Percentiles rank a stretch among this genome's conserved stretches.
Conservation (phyloP, 306 rosid species). For the Lathyrus aphaca region DNA sequence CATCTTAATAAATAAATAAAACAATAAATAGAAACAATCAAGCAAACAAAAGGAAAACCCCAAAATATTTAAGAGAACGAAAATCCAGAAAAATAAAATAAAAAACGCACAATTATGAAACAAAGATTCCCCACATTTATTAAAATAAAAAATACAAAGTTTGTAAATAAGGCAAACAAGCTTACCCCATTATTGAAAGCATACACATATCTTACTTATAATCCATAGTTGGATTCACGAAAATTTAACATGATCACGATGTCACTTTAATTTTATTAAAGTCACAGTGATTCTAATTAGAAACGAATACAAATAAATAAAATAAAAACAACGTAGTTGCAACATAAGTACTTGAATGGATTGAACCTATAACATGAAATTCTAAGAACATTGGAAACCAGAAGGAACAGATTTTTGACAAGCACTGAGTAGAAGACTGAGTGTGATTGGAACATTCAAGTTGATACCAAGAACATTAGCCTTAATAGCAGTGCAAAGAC, state of each 20-base stretch:
- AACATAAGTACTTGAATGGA: too few species aligned
- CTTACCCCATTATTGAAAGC: slow-evolving; percentile 31
- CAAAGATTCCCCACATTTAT: background rate
- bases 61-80: too few species aligned
- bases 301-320: too few species aligned
- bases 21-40: too few species aligned
- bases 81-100: too few species aligned
- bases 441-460: slow-evolving; percentile 63
- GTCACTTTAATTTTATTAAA: too few species aligned
- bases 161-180: slow-evolving; percentile 22
- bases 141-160: background rate
- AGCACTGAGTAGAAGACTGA: slow-evolving; percentile 63
- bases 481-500: slow-evolving; percentile 84
- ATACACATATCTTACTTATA: background rate
- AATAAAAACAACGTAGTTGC: too few species aligned
- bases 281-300: too few species aligned
- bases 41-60: too few species aligned
- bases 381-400: slow-evolving; percentile 64
- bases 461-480: slow-evolving; percentile 75
- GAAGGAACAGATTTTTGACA: slow-evolving; percentile 69
- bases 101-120: background rate
- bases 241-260: too few species aligned
- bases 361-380: background rate
- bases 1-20: too few species aligned
- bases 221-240: background rate